Evolutionary conservation across 2,329 filamentous ascomycete genomes (phyloP).

Genomic region (Acrocalymma vagum): DNA sequence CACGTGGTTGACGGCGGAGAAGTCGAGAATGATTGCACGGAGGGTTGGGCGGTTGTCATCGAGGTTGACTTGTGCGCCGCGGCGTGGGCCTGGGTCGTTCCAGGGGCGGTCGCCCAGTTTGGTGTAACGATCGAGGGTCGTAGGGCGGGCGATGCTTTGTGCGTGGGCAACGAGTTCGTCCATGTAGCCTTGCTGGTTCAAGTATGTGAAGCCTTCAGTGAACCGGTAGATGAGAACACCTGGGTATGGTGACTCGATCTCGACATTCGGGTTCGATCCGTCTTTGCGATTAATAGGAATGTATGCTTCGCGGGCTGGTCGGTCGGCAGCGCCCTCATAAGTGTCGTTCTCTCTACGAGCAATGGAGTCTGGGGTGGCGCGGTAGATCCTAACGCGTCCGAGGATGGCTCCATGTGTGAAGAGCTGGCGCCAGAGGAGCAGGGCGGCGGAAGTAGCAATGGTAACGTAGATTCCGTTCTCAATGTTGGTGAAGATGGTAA

Average conservation of each 20-base stretch:
- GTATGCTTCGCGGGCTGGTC: constrained; percentile 76
- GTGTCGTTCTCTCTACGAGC: constrained; percentile 58
- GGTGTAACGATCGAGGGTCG: constrained; percentile 71
- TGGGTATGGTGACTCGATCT: constrained; percentile 81
- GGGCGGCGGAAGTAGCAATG: constrained; percentile 75
- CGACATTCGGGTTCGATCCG: constrained; percentile 85
- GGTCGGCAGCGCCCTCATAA: constrained; percentile 29
- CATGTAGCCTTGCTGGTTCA: constrained; percentile 89
- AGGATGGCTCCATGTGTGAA: constrained; percentile 86
- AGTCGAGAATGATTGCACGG: constrained; percentile 91
- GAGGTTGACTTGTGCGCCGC: constrained; percentile 55
- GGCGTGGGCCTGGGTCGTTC: constrained; percentile 88
- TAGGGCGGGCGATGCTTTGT: constrained; percentile 74
- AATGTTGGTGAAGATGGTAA: constrained; percentile 87
- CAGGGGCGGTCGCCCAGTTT: constrained; percentile 78
- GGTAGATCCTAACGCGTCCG: constrained; percentile 82
- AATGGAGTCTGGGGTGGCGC: too few species aligned
- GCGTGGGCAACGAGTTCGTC: constrained; percentile 66
- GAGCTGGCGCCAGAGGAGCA: constrained; percentile 84
- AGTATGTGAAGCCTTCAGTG: constrained; percentile 95
- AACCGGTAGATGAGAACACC: constrained; percentile 98
- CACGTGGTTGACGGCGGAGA: constrained; percentile 92
- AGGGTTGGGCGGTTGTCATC: constrained; percentile 70
- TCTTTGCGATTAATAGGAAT: constrained; percentile 86
- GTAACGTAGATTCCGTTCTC: constrained; percentile 94